These are phyloP conservation scores for Fusarium abutilonis DNA, from an alignment of 2,329 filamentous ascomycete species.

Conservation along the genomic window DNA sequence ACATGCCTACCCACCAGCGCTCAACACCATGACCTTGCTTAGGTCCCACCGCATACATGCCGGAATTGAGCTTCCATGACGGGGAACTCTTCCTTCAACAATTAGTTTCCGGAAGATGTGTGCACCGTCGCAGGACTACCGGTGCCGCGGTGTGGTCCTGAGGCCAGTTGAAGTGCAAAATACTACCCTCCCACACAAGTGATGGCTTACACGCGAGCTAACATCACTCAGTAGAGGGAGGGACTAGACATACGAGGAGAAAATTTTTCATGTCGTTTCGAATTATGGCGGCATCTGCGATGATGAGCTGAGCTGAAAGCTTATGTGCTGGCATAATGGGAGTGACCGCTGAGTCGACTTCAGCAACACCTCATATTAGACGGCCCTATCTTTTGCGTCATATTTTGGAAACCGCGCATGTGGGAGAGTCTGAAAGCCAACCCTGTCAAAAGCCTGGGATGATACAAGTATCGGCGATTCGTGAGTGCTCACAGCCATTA, in stretches of 20 bases:
- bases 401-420: conserved; percentile 13
- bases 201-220: conserved; percentile 5
- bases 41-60: conserved; percentile 13
- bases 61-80: conserved; percentile 26
- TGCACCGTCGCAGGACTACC: conserved; percentile 28
- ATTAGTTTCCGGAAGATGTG: conserved; percentile 23
- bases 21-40: conserved; percentile 23
- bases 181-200: conserved; percentile 13
- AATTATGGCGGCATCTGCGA: background rate
- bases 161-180: conserved; percentile 23
- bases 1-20: conserved; percentile 13
- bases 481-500: conserved; percentile 18
- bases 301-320: conserved; percentile 17
- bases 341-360: conserved; percentile 7
- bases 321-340: conserved; percentile 9
- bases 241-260: background rate
- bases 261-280: conserved; percentile 10
- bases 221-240: background rate
- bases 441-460: conserved; percentile 31
- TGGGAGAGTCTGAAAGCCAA: conserved; percentile 12
- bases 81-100: conserved; percentile 25
- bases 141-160: conserved; percentile 21
- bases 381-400: conserved; percentile 10
- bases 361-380: conserved; percentile 20
- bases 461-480: conserved; percentile 17